Base-by-base conservation (phyloP, 1,284 basidiomycete genomes). In the Ganoderma boninense region DNA sequence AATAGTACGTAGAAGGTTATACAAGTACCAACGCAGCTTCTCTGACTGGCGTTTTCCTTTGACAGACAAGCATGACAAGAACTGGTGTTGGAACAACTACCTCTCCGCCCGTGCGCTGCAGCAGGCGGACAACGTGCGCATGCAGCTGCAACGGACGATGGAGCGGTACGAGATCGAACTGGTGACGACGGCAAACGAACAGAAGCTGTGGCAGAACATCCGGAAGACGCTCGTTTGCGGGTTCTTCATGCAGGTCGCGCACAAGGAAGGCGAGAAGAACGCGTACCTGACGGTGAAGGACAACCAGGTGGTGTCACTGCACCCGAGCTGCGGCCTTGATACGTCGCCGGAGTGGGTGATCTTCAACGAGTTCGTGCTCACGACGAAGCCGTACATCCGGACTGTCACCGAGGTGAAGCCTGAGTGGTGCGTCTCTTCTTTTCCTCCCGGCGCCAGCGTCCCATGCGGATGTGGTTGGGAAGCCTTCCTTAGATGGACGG, bases 241-340 rank as follows among this genome's bases (percentile, higher is more conserved):
- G 0, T 99, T 96, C 87, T 99, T 99, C 84, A 98, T 98, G 97
- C 97, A 99, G 80, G 92, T 97, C 10, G 97, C 97, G 6, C 96
- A 98, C 82, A 96, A 95, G 80, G 95, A 97, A 78, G 95, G 95
- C n/a, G 94, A 96, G 77, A 96, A 96, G 84, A 90, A 90, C 2
- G 88, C 85, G 69, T 97, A 97, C 80, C 79, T 92, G 74, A 99
- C 97, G 0, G 91, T 98, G 73, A 99, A 98, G 84, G 97, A 99
- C 80, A 96, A 97, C 78, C 77, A 95, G 92, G 89, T 95, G 54
- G 97, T 99, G 8, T 86, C 86, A n/a, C 85, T 99, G n/a, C 97
- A 99, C 80, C 95, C 97, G 7, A 95, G 94, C 6, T 97, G 96
- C 73, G 96, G 97, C 38, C 84, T 99, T 62, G 95, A 98, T 75